Percentiles rank a stretch among this genome's conserved stretches.
Evolutionary conservation across 2,329 filamentous ascomycete genomes (phyloP).

Genomic region (Ophiocordyceps robertsii): DNA sequence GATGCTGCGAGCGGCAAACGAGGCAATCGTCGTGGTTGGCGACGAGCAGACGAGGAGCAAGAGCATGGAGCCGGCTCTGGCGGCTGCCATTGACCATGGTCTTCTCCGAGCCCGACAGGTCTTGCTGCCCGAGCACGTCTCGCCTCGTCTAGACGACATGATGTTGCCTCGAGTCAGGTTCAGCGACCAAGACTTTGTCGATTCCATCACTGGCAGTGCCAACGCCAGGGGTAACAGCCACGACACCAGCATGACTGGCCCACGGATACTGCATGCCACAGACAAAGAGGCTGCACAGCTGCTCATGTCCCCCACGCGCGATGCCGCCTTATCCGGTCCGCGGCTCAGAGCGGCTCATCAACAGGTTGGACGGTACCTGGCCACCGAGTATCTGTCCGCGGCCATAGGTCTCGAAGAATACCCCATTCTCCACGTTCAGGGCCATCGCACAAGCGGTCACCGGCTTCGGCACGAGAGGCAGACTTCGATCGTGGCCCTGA

Average conservation of each 20-base stretch:
- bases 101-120: slow-evolving; percentile 30
- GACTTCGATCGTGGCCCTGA: slow-evolving; percentile 44
- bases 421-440: slow-evolving; percentile 38
- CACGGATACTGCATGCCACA: slow-evolving; percentile 27
- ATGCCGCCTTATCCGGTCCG: slow-evolving; percentile 31
- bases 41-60: slow-evolving; percentile 30
- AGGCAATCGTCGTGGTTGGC: slow-evolving; percentile 42
- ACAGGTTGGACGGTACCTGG: slow-evolving; percentile 38
- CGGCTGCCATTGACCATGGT: slow-evolving; percentile 24
- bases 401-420: slow-evolving; percentile 36
- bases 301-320: slow-evolving; percentile 38
- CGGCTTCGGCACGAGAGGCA: slow-evolving; percentile 29
- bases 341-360: slow-evolving; percentile 33
- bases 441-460: slow-evolving; percentile 26
- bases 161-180: slow-evolving; percentile 28
- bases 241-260: too few relatives aligned
- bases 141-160: slow-evolving; percentile 26
- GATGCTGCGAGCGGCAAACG: slow-evolving; percentile 40
- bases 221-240: background rate
- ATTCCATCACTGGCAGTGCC: slow-evolving; percentile 4
- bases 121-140: slow-evolving; percentile 24
- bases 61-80: slow-evolving; percentile 35
- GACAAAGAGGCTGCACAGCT: slow-evolving; percentile 30
- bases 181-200: slow-evolving; percentile 9
- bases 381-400: slow-evolving; percentile 29